A percentile compares a stretch with the other conserved stretches of the same genome.
phyloP scores from a whole-genome alignment of 306 rosid genomes.

The Corylus heterophylla region DNA sequence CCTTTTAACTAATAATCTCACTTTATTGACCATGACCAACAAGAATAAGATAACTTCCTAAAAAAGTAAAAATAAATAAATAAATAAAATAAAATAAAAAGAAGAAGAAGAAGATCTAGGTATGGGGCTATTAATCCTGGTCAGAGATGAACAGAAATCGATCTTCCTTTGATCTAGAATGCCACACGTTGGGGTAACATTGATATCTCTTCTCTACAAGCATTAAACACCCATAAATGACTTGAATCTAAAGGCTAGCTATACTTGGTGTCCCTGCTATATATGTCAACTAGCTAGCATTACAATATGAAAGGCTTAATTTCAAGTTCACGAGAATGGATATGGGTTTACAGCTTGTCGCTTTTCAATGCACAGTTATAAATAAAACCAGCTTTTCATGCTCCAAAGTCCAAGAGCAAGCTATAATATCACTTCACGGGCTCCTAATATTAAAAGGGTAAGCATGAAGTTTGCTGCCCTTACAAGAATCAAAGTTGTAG shows the following conservation, averaged over 20 bases:
- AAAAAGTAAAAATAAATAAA: too few relatives aligned
- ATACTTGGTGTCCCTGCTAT: neutral
- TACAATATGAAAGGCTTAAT: neutral
- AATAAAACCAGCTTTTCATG: conserved; percentile 16
- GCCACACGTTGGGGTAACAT: too few relatives aligned
- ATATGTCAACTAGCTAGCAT: neutral
- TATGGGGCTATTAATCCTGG: too few relatives aligned
- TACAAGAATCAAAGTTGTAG: neutral
- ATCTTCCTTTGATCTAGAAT: too few relatives aligned
- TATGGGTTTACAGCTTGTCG: neutral
- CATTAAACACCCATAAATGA: neutral
- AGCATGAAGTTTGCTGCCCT: neutral
- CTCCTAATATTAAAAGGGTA: neutral
- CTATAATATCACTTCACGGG: conserved; percentile 33
- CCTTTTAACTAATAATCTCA: too few relatives aligned
- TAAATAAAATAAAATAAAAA: too few relatives aligned
- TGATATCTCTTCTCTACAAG: neutral
- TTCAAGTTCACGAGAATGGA: conserved; percentile 7
- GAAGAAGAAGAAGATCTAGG: too few relatives aligned
- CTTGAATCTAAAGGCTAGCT: neutral
- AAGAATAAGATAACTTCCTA: too few relatives aligned
- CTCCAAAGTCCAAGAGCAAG: conserved; percentile 7
- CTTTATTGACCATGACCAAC: too few relatives aligned
- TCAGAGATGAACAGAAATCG: too few relatives aligned
- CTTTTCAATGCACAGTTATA: conserved; percentile 6